Evolutionary conservation across 2,329 filamentous ascomycete species (phyloP), one percentile per base, ranked within the genome.

Genomic region (Thielaviopsis ethacetica): DNA sequence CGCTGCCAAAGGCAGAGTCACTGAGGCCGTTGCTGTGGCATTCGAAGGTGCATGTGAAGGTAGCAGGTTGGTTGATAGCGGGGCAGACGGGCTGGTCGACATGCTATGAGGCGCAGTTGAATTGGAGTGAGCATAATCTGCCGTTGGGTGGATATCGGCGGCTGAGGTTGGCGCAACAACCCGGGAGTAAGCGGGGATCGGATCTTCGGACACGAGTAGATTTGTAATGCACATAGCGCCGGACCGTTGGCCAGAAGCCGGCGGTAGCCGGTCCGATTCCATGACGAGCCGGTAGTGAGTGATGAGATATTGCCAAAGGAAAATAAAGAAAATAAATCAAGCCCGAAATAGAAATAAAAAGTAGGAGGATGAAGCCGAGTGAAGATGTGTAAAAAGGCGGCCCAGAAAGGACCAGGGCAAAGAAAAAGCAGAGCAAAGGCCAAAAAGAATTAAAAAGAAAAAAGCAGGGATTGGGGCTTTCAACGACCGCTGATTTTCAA

Each of bases 171-270:
- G 44, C 4, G 44, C 17, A n/a, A 12, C n/a, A n/a, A 17, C 30
- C 44, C 3, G n/a, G 24, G 24, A 49, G n/a, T 27, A 30, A 50
- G 38, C 17, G 38, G 22, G 5, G 17, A n/a, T 10, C 19, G 54
- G 54, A 3, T 56, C 41, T 19, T 50, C 54, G 13, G 54, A 30
- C 12, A 54, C 30, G 5, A 56, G 41, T 13, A 56, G 22, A 50
- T 56, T 56, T 26, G 50, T 30, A 15, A 58, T 58, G 21, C 56
- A 34, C 56, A 58, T 58, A 54, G 50, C 56, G 51, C 51, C 38
- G 24, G 34, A 19, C 27, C 56, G 50, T 13, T 58, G 56, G 26
- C 34, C 17, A 22, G 50, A 27, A 22, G 50, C 24, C 22, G 21
- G 30, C 22, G 15, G 15, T 21, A n/a, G 34, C 24, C 26, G 30